These are phyloP conservation scores for Phytopythium chamaehyphon DNA, from an alignment of 352 stramenopile species.

Conservation along the genomic window DNA sequence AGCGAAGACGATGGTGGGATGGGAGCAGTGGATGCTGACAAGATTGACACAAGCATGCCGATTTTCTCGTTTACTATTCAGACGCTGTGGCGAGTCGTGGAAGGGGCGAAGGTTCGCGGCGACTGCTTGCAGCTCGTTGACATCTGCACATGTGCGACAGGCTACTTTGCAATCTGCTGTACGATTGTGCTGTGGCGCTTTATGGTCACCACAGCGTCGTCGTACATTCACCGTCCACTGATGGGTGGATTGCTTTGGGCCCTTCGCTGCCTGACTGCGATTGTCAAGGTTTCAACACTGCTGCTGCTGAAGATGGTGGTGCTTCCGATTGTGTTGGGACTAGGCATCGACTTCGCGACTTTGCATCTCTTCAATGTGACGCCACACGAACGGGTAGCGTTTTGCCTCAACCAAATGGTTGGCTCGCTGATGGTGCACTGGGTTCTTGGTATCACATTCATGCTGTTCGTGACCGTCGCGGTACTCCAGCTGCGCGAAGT, in stretches of 20 bases:
- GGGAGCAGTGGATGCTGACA: background rate
- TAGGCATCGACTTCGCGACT: slow-evolving; percentile 93
- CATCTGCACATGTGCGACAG: slow-evolving; percentile 71
- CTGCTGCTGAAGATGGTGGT: slow-evolving; percentile 98
- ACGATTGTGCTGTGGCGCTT: slow-evolving; percentile 83
- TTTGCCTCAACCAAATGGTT: slow-evolving; percentile 88
- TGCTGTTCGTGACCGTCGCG: slow-evolving; percentile 97
- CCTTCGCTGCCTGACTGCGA: slow-evolving; percentile 73
- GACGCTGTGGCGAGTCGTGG: slow-evolving; percentile 47
- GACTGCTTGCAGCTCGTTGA: slow-evolving; percentile 86
- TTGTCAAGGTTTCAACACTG: slow-evolving; percentile 94
- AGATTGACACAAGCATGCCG: slow-evolving; percentile 12
- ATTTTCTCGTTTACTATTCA: slow-evolving; percentile 45
- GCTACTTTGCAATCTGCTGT: slow-evolving; percentile 81
- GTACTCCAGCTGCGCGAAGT: slow-evolving; percentile 95
- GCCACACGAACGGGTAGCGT: slow-evolving; percentile 65
- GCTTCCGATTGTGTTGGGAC: slow-evolving; percentile 91
- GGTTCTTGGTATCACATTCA: slow-evolving; percentile 97
- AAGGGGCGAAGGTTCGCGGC: slow-evolving; percentile 53
- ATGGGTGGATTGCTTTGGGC: slow-evolving; percentile 81
- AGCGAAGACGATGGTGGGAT: slow-evolving; percentile 14
- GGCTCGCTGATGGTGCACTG: slow-evolving; percentile 94
- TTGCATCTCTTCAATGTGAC: slow-evolving; percentile 86
- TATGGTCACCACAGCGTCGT: slow-evolving; percentile 80
- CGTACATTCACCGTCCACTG: slow-evolving; percentile 77